Conservation (phyloP, 148 eudicot species). For the Rhododendron williamsianum region DNA sequence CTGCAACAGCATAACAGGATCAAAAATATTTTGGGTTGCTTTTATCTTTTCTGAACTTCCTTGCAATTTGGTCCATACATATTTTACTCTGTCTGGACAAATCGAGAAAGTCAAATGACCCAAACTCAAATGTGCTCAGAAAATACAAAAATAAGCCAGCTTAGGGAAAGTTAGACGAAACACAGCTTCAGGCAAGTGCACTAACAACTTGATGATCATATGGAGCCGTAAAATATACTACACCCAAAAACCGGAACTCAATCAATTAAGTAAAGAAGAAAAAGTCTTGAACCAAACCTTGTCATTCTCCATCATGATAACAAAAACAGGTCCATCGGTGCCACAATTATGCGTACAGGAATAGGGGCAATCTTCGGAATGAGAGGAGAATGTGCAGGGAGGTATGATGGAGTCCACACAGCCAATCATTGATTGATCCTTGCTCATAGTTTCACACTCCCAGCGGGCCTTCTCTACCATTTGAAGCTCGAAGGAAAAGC, state of each 20-base stretch:
- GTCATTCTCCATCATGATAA: slow-evolving; percentile 81
- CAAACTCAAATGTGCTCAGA: neutral
- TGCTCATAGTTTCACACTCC: slow-evolving; percentile 89
- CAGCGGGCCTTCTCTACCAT: slow-evolving; percentile 98
- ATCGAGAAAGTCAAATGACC: neutral
- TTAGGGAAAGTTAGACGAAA: neutral
- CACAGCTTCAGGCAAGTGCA: neutral
- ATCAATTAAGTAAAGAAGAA: neutral
- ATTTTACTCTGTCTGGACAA: neutral
- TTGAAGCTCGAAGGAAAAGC: slow-evolving; percentile 78
- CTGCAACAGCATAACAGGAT: neutral
- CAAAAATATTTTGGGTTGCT: neutral
- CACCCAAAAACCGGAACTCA: neutral
- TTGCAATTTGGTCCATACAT: neutral
- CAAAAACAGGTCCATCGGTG: slow-evolving; percentile 71
- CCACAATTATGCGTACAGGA: slow-evolving; percentile 54
- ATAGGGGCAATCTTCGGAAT: slow-evolving; percentile 72
- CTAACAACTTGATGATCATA: neutral
- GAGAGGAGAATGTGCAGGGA: slow-evolving; percentile 73
- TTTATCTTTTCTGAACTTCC: neutral
- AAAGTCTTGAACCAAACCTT: slow-evolving; percentile 44
- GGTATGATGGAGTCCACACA: slow-evolving; percentile 50
- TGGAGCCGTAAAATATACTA: neutral
- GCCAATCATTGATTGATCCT: slow-evolving; percentile 34
- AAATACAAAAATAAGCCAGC: neutral